Base-by-base conservation (phyloP, 2,329 filamentous ascomycete species). In the Aspergillus bombycis region DNA sequence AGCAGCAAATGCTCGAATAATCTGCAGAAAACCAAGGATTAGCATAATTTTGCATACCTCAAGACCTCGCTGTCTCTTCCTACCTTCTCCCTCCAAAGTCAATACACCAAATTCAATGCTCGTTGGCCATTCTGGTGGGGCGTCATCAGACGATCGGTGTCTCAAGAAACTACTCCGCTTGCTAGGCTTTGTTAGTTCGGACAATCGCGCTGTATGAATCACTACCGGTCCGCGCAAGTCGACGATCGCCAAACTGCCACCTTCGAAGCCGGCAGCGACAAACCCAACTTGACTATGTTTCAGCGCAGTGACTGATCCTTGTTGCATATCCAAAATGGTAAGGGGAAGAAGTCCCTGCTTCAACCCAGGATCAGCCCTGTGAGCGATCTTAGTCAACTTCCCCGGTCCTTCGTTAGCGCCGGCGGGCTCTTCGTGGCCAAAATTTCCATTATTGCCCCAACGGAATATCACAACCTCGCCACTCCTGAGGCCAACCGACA, bases 211-310 rank as follows among this genome's bases (percentile, higher is more conserved):
- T 58, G 88, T 89, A 74, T 91, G 93, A 64, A 98, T 95, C 54
- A 98, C 85, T 0, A 89, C 84, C 23, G 95, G 95, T 0, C 94
- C 94, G 62, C 95, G 89, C 65, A 99, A 83, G 76, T 99, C 95
- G 58, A 98, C 87, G 43, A 99, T 86, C 10, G 87, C 90, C 43
- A 99, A 78, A 67, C 88, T 88, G 2, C 95, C 95, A 45, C 88
- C 87, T 75, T 96, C 91, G 11, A 93, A 97, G 0, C 93, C 95
- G 34, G 91, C 89, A 12, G 90, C 94, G 12, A 96, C 87, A 73
- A 99, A 99, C 0, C 95, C 95, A 14, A 98, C 89, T 75, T 97
- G 92, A n/a, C 93, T 95, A 61, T 95, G 88, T 62, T 92, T 90
- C 43, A 96, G 74, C 1, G 90, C 91, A 26, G 88, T 94, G 36